These are phyloP conservation scores for Ophiostoma triangulosporum DNA, from an alignment of 2,329 filamentous ascomycete genomes.

Conservation along the genomic window DNA sequence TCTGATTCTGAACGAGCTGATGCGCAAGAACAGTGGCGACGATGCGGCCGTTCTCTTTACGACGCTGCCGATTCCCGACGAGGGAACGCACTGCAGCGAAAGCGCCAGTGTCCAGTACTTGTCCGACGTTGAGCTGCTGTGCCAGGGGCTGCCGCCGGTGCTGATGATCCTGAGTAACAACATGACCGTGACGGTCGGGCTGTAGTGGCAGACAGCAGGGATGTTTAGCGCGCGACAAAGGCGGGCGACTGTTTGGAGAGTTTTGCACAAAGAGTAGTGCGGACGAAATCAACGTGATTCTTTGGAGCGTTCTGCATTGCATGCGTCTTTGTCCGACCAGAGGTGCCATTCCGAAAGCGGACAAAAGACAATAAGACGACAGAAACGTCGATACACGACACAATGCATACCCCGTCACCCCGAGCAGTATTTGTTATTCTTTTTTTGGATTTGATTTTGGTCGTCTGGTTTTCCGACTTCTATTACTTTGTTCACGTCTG, in stretches of 20 bases:
- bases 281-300: background rate
- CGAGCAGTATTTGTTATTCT: background rate
- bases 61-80: conserved; percentile 66
- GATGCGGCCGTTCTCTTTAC: conserved; percentile 66
- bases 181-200: conserved; percentile 74
- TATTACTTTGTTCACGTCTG: background rate
- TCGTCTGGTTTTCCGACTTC: background rate
- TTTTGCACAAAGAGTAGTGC: background rate
- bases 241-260: too few relatives aligned
- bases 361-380: background rate
- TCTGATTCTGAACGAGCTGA: conserved; percentile 74
- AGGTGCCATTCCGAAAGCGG: background rate
- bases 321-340: background rate
- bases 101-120: conserved; percentile 60
- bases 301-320: background rate
- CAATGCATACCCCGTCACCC: background rate
- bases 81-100: conserved; percentile 61
- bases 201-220: conserved; percentile 28
- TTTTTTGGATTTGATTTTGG: background rate
- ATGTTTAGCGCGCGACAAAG: too few relatives aligned
- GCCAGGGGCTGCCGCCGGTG: conserved; percentile 60
- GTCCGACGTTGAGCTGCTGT: conserved; percentile 65
- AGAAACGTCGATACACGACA: background rate
- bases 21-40: conserved; percentile 50
- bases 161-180: conserved; percentile 75